phyloP scores from a whole-genome alignment of 495 filamentous ascomycete species.

The Aspergillus heteromorphus region DNA sequence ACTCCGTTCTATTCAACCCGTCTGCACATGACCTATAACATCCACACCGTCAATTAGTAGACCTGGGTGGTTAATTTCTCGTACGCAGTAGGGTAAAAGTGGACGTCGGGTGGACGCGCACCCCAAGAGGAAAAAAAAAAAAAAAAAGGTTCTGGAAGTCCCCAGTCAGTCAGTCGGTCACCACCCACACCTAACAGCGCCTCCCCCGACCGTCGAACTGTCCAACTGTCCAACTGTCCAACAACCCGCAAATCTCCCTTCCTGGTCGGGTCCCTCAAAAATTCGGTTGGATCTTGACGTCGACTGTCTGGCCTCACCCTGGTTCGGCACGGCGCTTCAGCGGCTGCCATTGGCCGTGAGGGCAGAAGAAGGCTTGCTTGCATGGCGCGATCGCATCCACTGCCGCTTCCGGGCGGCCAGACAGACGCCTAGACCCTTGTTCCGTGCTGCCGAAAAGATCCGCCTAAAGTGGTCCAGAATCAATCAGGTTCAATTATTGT shows the following conservation, averaged over 20 bases:
- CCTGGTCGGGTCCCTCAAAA: background rate
- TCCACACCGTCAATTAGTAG: background rate
- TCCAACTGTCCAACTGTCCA: too few relatives aligned
- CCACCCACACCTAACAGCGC: too few relatives aligned
- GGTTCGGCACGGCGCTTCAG: background rate
- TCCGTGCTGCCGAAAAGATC: slow-evolving; percentile 19
- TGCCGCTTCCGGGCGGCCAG: slow-evolving; percentile 18
- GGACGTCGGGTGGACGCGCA: too few relatives aligned
- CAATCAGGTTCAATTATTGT: background rate
- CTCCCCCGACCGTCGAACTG: too few relatives aligned
- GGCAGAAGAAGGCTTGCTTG: slow-evolving; percentile 7
- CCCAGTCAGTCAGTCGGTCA: too few relatives aligned
- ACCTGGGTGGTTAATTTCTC: background rate
- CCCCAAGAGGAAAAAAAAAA: too few relatives aligned
- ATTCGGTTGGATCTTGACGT: slow-evolving; percentile 5
- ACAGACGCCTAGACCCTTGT: slow-evolving; percentile 19
- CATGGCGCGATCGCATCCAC: slow-evolving; percentile 20
- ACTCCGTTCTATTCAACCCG: background rate
- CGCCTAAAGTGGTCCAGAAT: background rate
- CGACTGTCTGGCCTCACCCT: slow-evolving; percentile 2
- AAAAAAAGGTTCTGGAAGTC: too few relatives aligned
- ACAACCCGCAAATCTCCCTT: background rate
- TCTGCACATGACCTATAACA: background rate
- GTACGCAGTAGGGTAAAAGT: too few relatives aligned
- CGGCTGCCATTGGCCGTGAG: slow-evolving; percentile 5